Percentiles rank a stretch among this genome's conserved stretches.
phyloP scores from a whole-genome alignment of 345 rosid genomes.

The Melaleuca quinquenervia region DNA sequence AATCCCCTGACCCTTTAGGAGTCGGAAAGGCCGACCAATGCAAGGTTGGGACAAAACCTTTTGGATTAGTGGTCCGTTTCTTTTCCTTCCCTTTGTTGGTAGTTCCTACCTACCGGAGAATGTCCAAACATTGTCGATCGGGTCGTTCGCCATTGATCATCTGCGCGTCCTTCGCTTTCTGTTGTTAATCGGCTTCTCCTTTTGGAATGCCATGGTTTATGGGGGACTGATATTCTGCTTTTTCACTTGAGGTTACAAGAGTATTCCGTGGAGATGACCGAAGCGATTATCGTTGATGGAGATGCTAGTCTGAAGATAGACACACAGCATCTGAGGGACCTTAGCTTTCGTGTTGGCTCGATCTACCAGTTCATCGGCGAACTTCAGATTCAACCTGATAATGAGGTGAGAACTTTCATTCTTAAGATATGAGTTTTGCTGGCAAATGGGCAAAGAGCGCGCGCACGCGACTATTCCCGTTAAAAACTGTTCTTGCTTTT shows the following conservation, averaged over 20 bases:
- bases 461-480: fast-evolving
- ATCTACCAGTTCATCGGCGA: slow-evolving; percentile 77
- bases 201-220: not conserved
- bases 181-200: not conserved
- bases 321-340: slow-evolving; percentile 61
- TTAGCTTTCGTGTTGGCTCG: slow-evolving; percentile 56
- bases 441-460: not conserved
- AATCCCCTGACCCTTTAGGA: not conserved
- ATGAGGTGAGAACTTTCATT: slow-evolving; percentile 28
- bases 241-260: slow-evolving; percentile 35
- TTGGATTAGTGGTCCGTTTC: not conserved
- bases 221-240: not conserved
- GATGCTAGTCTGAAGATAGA: slow-evolving; percentile 35
- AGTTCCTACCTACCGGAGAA: not conserved
- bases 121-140: not conserved
- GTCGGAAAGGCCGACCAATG: not conserved
- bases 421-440: not conserved
- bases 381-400: slow-evolving; percentile 39
- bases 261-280: slow-evolving; percentile 42
- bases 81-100: not conserved
- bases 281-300: slow-evolving; percentile 49
- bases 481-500: not conserved
- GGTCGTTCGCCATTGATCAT: not conserved
- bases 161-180: not conserved
- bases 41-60: not conserved